These are phyloP conservation scores for Teunomyces pallodes DNA, from an alignment of 805 yeast species.

Conservation along the genomic window DNA sequence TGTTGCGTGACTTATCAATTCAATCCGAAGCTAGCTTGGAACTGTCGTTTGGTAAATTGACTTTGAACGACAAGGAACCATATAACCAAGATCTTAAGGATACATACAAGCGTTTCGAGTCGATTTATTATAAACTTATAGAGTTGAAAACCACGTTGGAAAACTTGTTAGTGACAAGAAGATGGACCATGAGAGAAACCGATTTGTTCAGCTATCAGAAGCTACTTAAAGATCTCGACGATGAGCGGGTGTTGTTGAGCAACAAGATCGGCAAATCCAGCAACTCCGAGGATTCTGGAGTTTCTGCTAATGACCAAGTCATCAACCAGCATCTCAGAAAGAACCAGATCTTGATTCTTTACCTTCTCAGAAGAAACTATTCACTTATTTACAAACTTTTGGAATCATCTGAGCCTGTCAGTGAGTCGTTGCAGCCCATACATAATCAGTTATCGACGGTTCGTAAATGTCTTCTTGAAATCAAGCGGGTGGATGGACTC, in stretches of 20 bases:
- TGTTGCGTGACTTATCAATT: constrained; percentile 64
- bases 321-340: constrained; percentile 15
- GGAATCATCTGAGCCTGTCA: constrained; percentile 92
- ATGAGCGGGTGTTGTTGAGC: constrained; percentile 50
- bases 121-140: constrained; percentile 60
- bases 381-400: constrained; percentile 84
- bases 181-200: constrained; percentile 97
- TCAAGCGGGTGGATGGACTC: constrained; percentile 90
- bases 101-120: constrained; percentile 32
- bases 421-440: constrained; percentile 88
- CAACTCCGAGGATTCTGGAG: constrained; percentile 9
- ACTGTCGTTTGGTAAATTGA: constrained; percentile 12
- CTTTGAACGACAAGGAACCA: constrained; percentile 16
- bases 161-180: constrained; percentile 80
- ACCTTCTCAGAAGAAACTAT: constrained; percentile 84
- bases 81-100: constrained; percentile 8
- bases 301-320: background rate
- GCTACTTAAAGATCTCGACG: constrained; percentile 70
- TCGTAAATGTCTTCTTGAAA: constrained; percentile 82
- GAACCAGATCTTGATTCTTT: constrained; percentile 54
- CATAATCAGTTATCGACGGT: constrained; percentile 94
- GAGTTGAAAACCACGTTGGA: constrained; percentile 73
- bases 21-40: constrained; percentile 31
- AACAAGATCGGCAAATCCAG: constrained; percentile 48
- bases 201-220: constrained; percentile 85